Percentiles rank a stretch among this genome's conserved stretches.
These are phyloP conservation scores for Penicillium glabrum DNA, from an alignment of 2,329 filamentous ascomycete genomes.

Conservation along the genomic window DNA sequence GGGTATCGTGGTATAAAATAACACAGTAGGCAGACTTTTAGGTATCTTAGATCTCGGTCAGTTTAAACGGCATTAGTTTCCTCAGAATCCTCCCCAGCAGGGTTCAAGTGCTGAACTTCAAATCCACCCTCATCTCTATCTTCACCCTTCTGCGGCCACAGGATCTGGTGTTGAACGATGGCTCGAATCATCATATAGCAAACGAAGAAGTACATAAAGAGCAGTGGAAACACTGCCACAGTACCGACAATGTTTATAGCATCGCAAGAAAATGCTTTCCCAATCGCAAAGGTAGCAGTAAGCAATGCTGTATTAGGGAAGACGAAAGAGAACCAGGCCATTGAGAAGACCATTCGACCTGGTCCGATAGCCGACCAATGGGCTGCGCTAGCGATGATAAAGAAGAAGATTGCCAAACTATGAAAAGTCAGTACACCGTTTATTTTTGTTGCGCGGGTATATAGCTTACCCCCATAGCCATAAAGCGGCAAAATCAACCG, in stretches of 20 bases:
- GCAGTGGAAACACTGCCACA: constrained; percentile 63
- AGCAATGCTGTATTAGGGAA: constrained; percentile 76
- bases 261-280: constrained; percentile 58
- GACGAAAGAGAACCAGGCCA: constrained; percentile 84
- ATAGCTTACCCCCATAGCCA: constrained; percentile 70
- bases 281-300: constrained; percentile 72
- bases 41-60: neutral
- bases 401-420: constrained; percentile 77
- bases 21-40: neutral
- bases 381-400: constrained; percentile 74
- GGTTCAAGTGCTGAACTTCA: constrained; percentile 35
- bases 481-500: constrained; percentile 64
- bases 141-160: constrained; percentile 74
- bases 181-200: constrained; percentile 69
- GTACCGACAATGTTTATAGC: constrained; percentile 68
- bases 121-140: constrained; percentile 64
- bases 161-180: constrained; percentile 64
- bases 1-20: neutral
- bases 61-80: constrained; percentile 17
- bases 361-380: constrained; percentile 66
- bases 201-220: constrained; percentile 68
- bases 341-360: constrained; percentile 69
- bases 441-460: neutral
- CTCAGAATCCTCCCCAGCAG: constrained; percentile 20
- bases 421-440: constrained; percentile 8